Base-by-base conservation (phyloP, 345 rosid species). In the Anastatica hierochuntica region DNA sequence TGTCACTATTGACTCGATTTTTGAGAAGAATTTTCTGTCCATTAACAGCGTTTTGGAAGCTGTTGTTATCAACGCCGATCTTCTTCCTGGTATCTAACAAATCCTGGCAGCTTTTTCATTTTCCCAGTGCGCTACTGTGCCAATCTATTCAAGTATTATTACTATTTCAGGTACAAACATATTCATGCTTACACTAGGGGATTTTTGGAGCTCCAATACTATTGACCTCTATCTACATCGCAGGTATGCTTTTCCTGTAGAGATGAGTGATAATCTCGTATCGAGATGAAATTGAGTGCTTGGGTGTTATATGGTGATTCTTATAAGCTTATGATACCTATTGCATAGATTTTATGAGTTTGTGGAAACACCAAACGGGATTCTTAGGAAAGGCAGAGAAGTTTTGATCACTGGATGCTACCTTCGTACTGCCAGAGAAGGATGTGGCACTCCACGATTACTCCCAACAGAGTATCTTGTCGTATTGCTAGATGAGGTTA, bases 381-480 rank as follows among this genome's bases (percentile, higher is more conserved):
- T 88, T 58, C 70, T 92, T 70, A 77, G 72, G 69, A 85, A 79
- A 73, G 95, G 88, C 6, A 81, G 94, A 75, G 95, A 92, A 69
- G 67, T 85, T 71, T 77, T 92, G 50, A 78, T 92, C 66, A 81
- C 95, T 18, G 97, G 97, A 53, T 85, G 95, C 69, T 74, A 76
- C 74, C 94, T 92, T 53, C 80, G 98, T 72, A 83, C 94, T 27
- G 95, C 94, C 19, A 79, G 75, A 36, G 97, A 81, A 83, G 95
- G 98, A 55, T 77, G 73, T 66, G 95, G 95, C 49, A 62, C 58
- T 67, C 66, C 84, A 18, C 72, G 95, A n/a, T 87, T 92, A 69
- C 74, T 92, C 49, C 98, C 98, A 13, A 88, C 97, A 8, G 98
- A 92, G 64, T 81, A 88, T 77, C 88, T 92, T 47, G 88, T 88